Conservation (phyloP, 2,329 filamentous ascomycete species). For the Cordyceps tenuipes region DNA sequence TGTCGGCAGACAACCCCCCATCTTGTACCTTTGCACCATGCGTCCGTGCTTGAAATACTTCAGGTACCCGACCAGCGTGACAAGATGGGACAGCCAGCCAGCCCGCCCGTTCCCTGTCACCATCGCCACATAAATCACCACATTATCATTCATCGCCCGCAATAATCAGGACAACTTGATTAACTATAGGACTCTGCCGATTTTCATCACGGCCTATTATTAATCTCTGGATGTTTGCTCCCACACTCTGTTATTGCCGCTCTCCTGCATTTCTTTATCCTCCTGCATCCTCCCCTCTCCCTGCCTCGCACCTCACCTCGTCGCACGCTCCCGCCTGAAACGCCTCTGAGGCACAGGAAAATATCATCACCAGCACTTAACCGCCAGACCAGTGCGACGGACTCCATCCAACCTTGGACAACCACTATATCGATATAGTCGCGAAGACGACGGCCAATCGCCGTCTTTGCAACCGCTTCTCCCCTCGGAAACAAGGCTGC, state of each 20-base stretch:
- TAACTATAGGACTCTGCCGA: not conserved
- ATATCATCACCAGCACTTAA: not conserved
- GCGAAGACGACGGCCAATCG: not conserved
- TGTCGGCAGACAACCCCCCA: not conserved
- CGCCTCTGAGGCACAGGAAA: constrained; percentile 5
- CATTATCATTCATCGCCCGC: not conserved
- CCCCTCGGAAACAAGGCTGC: not conserved
- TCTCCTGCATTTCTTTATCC: no score
- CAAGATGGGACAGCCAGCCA: not conserved
- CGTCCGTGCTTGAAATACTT: not conserved
- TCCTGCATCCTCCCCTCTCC: not conserved
- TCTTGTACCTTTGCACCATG: not conserved
- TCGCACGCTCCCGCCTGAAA: constrained; percentile 3
- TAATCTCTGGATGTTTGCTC: not conserved
- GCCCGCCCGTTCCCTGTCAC: not conserved
- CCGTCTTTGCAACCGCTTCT: not conserved
- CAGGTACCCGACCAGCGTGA: not conserved
- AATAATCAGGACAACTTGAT: not conserved
- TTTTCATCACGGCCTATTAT: not conserved
- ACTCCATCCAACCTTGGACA: not conserved
- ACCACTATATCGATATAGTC: not conserved
- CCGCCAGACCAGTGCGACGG: not conserved
- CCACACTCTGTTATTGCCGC: not conserved
- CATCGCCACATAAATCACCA: not conserved
- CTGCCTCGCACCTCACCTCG: not conserved